Percentiles rank a stretch among this genome's conserved stretches.
These are phyloP conservation scores for Detonula confervacea DNA, from an alignment of 352 stramenopile genomes.

Conservation along the genomic window DNA sequence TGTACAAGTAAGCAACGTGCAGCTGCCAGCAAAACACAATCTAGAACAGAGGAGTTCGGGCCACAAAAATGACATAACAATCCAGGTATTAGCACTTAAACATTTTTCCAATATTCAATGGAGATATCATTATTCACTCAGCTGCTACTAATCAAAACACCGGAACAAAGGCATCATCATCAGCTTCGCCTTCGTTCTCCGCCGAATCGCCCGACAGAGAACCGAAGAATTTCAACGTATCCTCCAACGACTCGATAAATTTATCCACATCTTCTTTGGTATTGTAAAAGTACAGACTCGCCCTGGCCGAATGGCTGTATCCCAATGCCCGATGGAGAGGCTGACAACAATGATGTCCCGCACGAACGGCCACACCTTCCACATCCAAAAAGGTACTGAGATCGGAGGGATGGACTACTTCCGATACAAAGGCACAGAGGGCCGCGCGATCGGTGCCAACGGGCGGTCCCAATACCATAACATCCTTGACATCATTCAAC, in stretches of 20 bases:
- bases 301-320: slow-evolving; percentile 84
- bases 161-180: slow-evolving; percentile 41
- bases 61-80: no score
- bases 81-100: neutral
- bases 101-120: neutral
- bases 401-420: slow-evolving; percentile 87
- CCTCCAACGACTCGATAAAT: slow-evolving; percentile 58
- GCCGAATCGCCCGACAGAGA: slow-evolving; percentile 21
- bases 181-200: neutral
- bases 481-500: slow-evolving; percentile 73
- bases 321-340: slow-evolving; percentile 86
- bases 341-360: slow-evolving; percentile 89
- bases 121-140: no score
- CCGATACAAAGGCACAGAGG: slow-evolving; percentile 85
- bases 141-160: slow-evolving; percentile 35
- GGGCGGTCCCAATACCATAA: slow-evolving; percentile 86
- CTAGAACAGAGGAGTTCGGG: no score
- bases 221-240: slow-evolving; percentile 61
- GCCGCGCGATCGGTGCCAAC: slow-evolving; percentile 68
- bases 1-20: no score
- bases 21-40: no score
- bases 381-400: slow-evolving; percentile 90
- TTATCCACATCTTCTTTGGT: slow-evolving; percentile 84
- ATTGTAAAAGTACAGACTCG: slow-evolving; percentile 90
- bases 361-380: slow-evolving; percentile 89